Evolutionary conservation across 1,284 basidiomycete species (phyloP).

Genomic region (Chalciporus piperatoides): DNA sequence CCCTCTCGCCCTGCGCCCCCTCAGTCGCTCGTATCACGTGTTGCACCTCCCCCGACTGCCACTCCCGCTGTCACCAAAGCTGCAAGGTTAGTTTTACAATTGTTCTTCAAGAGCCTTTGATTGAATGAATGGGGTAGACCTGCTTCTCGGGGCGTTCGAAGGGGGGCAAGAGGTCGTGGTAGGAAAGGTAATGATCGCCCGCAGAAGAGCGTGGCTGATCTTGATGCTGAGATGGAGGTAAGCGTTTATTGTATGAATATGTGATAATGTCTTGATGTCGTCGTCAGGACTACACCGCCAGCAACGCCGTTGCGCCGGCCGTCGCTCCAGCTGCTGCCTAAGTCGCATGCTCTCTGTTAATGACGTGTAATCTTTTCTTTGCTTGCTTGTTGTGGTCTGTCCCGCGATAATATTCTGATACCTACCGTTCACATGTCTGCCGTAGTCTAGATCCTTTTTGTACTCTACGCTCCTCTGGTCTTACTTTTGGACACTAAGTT

Average conservation of each 20-base stretch:
- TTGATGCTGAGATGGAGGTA: constrained; percentile 86
- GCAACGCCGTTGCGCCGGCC: constrained; percentile 42
- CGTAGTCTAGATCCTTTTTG: constrained; percentile 25
- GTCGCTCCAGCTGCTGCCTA: constrained; percentile 34
- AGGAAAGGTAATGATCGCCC: constrained; percentile 66
- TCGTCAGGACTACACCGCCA: constrained; percentile 66
- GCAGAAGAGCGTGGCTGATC: constrained; percentile 65
- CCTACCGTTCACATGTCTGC: constrained; percentile 15
- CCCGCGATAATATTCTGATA: constrained; percentile 23
- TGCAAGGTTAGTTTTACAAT: constrained; percentile 43
- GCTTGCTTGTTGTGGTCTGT: constrained; percentile 10
- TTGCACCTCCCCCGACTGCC: constrained; percentile 50
- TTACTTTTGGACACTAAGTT: constrained; percentile 1
- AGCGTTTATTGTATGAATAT: constrained; percentile 9
- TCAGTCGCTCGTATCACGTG: constrained; percentile 62
- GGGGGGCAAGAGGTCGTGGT: constrained; percentile 46
- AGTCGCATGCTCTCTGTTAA: constrained; percentile 1
- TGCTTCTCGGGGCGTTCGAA: constrained; percentile 47
- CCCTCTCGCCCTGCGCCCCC: constrained; percentile 68
- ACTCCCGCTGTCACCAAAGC: constrained; percentile 23
- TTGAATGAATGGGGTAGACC: constrained; percentile 15
- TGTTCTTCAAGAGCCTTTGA: constrained; percentile 2
- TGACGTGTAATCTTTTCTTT: constrained; percentile 14
- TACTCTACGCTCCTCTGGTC: constrained; percentile 19
- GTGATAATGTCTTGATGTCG: not conserved